Evolutionary conservation across 805 yeast species (phyloP), one percentile per base, ranked within the genome.

Genomic region (Monosporozyma unispora): DNA sequence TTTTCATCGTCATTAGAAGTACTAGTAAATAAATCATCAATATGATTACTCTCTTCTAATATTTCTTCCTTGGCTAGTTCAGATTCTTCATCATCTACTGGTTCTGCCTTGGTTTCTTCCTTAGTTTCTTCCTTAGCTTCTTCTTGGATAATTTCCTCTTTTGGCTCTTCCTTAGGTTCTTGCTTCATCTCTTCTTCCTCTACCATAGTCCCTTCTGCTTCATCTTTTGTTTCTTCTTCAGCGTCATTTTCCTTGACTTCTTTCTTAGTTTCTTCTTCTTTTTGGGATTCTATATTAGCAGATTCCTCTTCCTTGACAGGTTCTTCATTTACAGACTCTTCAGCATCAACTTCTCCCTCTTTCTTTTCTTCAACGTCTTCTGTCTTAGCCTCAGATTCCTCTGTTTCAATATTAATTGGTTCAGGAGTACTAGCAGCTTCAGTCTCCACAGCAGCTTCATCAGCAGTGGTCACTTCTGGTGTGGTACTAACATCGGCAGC

Each of bases 331-430:
- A 29, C 14, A 21, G 21, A 46, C 31, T 50, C 53, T 35, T 49
- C 38, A 1, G 37, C 48, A 28, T 50, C 50, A 25, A 33, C 45
- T 22, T 45, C 51, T 41, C 51, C 57, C 3, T 43, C 46, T 21
- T 45, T 21, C 28, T n/a, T 21, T 31, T 49, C 29, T 31, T 44
- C 37, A 16, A 18, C 43, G 23, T 48, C 55, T 33, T 18, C 37
- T 33, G 53, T 38, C 50, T 52, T 18, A 28, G 49, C 23, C 44
- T 53, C 39, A 48, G 48, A 53, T 64, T 63, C 58, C 66, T 68
- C 64, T 63, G 35, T 3, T 31, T 21, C 29, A 28, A 4, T 14
- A 12, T 4, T 33, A 21, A 23, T 18, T 23, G 47, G 12, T 25
- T 62, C 52, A 53, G 60, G 50, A 57, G 31, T 45, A 6, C 23